A percentile compares a stretch with the other conserved stretches of the same genome.
These are phyloP conservation scores for Cladophialophora yegresii DNA, from an alignment of 2,329 filamentous ascomycete species.

Conservation along the genomic window DNA sequence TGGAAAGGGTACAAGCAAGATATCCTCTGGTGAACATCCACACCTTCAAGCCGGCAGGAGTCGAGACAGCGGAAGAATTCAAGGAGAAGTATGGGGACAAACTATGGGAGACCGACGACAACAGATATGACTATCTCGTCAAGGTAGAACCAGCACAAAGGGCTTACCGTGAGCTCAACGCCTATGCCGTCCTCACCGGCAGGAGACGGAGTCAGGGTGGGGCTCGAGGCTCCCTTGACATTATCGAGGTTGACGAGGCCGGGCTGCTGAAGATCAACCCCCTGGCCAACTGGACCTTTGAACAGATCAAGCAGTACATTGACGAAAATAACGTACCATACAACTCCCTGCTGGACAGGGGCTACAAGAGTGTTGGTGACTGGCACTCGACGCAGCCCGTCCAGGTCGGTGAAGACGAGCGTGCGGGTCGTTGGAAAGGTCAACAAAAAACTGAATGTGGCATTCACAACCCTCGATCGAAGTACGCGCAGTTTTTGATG, in stretches of 20 bases:
- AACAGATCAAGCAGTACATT: constrained; percentile 86
- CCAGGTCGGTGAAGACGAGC: constrained; percentile 88
- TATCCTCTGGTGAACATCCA: constrained; percentile 83
- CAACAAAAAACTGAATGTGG: constrained; percentile 95
- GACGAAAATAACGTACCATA: constrained; percentile 85
- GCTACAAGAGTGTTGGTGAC: constrained; percentile 98
- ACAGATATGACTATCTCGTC: constrained; percentile 94
- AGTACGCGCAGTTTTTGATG: constrained; percentile 81
- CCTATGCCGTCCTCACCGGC: constrained; percentile 88
- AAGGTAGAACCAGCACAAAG: constrained; percentile 96
- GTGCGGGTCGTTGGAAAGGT: constrained; percentile 95
- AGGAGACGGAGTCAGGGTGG: constrained; percentile 90
- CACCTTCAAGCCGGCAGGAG: constrained; percentile 82
- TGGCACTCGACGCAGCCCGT: constrained; percentile 97
- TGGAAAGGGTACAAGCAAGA: constrained; percentile 70
- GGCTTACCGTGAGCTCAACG: constrained; percentile 82
- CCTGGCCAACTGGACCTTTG: constrained; percentile 89
- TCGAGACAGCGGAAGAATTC: constrained; percentile 73
- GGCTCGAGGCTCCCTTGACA: constrained; percentile 83
- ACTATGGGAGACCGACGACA: constrained; percentile 81
- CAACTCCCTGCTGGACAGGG: constrained; percentile 83
- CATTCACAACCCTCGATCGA: constrained; percentile 96
- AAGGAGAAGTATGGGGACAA: constrained; percentile 76
- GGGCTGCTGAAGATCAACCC: constrained; percentile 98
- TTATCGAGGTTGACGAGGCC: constrained; percentile 89